Evolutionary conservation across 177 flowering plant genomes (phyloP).

Genomic region (Vitis hybrid): DNA sequence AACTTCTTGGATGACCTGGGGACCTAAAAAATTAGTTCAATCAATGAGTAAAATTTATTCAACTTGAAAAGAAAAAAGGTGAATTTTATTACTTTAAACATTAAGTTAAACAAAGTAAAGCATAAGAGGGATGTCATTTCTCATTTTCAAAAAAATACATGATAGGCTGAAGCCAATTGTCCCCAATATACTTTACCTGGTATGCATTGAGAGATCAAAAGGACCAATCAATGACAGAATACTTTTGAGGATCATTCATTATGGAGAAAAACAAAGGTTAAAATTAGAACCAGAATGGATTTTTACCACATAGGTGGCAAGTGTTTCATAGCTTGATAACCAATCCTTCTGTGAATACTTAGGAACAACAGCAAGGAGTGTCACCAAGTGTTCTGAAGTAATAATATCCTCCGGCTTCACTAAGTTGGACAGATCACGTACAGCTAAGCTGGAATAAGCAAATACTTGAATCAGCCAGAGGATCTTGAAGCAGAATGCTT

Average conservation of each 20-base stretch:
- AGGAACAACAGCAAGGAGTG: constrained; percentile 89
- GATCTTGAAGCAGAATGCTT: neutral
- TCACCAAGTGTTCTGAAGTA: constrained; percentile 77
- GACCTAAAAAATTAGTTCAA: constrained; percentile 51
- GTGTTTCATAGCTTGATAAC: constrained; percentile 81
- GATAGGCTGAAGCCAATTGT: too few species aligned
- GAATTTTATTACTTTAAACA: too few species aligned
- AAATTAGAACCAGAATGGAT: constrained; percentile 4
- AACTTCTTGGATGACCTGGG: constrained; percentile 96
- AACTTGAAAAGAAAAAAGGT: too few species aligned
- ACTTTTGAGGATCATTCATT: too few species aligned
- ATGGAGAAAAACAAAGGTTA: too few species aligned
- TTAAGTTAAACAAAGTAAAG: too few species aligned
- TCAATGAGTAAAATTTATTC: constrained; percentile 10
- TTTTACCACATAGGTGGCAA: constrained; percentile 89
- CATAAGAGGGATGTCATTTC: too few species aligned
- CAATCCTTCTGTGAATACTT: constrained; percentile 97
- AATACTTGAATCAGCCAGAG: constrained; percentile 3
- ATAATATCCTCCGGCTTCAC: constrained; percentile 89
- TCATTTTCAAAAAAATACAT: too few species aligned
- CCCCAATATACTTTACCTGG: too few species aligned
- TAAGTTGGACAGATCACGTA: constrained; percentile 84
- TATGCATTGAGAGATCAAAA: too few species aligned
- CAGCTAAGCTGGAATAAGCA: constrained; percentile 75
- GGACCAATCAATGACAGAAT: too few species aligned